Percentiles rank a stretch among this genome's conserved stretches.
Conservation (phyloP, 768 basidiomycete genomes). For the Suillus tomentosus region DNA sequence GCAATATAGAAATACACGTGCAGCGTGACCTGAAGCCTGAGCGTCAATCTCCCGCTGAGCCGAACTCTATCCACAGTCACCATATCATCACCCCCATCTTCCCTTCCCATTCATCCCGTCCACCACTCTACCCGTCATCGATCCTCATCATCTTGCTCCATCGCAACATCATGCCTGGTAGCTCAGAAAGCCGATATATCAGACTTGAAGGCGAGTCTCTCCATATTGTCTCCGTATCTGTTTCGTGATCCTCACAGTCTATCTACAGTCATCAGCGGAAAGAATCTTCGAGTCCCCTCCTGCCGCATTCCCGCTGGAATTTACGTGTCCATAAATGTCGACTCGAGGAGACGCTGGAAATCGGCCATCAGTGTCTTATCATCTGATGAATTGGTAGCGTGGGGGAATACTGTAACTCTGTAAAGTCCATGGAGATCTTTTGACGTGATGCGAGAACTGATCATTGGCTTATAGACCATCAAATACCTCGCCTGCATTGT, state of each 20-base stretch:
- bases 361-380: too few species aligned
- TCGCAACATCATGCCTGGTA: not conserved
- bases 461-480: too few species aligned
- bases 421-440: too few species aligned
- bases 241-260: not conserved
- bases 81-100: not conserved
- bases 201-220: not conserved
- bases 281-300: not conserved
- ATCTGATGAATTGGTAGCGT: too few species aligned
- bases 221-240: not conserved
- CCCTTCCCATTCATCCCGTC: not conserved
- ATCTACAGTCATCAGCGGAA: not conserved
- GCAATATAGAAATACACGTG: too few species aligned
- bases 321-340: too few species aligned
- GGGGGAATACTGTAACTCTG: too few species aligned
- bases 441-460: too few species aligned
- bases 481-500: too few species aligned
- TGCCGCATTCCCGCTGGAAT: not conserved
- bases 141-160: not conserved
- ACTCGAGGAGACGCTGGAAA: too few species aligned
- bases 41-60: too few species aligned
- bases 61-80: not conserved
- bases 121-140: not conserved
- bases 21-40: too few species aligned
- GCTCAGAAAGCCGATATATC: not conserved